phyloP scores from a whole-genome alignment of 345 rosid species.

The Syzygium aqueum region DNA sequence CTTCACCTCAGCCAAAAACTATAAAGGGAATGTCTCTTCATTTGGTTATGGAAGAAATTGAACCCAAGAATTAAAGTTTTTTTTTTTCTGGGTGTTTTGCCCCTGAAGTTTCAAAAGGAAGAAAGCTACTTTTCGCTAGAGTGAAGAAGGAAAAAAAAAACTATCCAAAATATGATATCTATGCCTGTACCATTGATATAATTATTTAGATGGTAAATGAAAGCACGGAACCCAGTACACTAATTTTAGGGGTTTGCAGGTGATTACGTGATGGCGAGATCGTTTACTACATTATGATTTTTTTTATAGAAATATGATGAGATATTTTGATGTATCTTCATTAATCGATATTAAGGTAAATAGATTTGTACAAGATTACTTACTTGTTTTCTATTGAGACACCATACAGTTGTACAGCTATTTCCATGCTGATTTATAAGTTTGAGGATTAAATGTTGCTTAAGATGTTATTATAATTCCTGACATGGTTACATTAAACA shows the following conservation, averaged over 20 bases:
- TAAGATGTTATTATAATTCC: neutral
- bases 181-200: neutral
- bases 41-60: neutral
- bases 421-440: neutral
- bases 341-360: neutral
- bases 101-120: neutral
- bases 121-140: neutral
- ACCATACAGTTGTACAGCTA: neutral
- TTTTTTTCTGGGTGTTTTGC: neutral
- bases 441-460: neutral
- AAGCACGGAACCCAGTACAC: neutral
- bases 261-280: neutral
- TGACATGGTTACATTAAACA: neutral
- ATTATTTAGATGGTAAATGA: neutral
- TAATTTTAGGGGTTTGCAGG: neutral
- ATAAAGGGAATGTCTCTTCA: neutral
- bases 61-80: neutral
- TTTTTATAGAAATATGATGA: neutral
- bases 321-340: neutral
- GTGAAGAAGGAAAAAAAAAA: neutral
- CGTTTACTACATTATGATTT: neutral
- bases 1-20: neutral
- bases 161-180: neutral
- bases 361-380: neutral
- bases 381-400: neutral